Evolutionary conservation across 148 eudicot genomes (phyloP), one percentile per base, ranked within the genome.

Genomic region (Silene conica): DNA sequence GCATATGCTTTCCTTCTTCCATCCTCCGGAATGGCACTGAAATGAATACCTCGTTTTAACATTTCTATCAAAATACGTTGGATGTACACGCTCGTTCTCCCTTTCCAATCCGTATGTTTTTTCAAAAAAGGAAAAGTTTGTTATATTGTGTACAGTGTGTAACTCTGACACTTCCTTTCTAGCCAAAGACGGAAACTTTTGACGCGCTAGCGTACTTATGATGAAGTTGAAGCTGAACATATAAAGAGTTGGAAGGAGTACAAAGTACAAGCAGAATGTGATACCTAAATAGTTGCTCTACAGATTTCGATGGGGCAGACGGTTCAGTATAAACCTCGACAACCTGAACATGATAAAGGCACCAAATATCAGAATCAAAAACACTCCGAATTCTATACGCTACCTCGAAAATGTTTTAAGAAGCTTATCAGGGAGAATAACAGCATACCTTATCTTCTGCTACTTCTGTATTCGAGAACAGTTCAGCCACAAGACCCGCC

Each of bases 11-110:
- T 81, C 82, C 99, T 85, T 84, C 99, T 85, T 55, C 87, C 87
- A 67, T 95, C 99, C 91, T 87, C 96, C n/a, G 99, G 97, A 73
- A 95, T 90, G 41, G 78, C 87, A 77, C 98, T 94, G 70, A 23
- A 77, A 59, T 48, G 28, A 26, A 41, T 5, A 52, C 23, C 63
- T 26, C 15, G 72, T 20, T 67, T 67, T 20, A 46, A 28, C 68
- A 16, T 28, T 13, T 64, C 25, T 5, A 58, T 5, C 23, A 7
- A 58, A 20, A 5, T 34, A 3, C 4, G 41, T 34, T 1, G 41
- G 41, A 34, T 34, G 41, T 0, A 34, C 41, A 34, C 41, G 4
- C 4, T 34, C 6, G 4, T 34, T 34, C 6, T 34, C 41, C 41
- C 28, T 3, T 34, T 34, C 4, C 41, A 34, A 34, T 34, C 41